Conservation (phyloP, 2,329 filamentous ascomycete species). For the Amauroascus niger region DNA sequence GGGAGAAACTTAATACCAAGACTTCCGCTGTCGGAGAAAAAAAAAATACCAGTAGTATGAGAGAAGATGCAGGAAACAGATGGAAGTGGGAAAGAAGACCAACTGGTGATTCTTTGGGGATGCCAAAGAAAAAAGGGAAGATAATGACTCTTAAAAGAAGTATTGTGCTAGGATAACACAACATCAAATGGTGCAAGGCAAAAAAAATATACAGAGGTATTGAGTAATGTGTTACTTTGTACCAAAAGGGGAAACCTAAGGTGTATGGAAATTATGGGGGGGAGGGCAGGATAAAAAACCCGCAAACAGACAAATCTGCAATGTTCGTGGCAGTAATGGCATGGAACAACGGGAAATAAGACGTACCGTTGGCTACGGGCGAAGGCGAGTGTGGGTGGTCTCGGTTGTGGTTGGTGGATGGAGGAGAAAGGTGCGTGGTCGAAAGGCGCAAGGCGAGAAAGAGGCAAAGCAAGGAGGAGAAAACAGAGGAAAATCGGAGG, state of each 20-base stretch:
- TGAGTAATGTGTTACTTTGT: background rate
- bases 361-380: slow-evolving; percentile 10
- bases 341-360: background rate
- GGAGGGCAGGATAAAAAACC: background rate
- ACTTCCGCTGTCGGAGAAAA: slow-evolving; percentile 3
- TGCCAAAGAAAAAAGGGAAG: too few species aligned
- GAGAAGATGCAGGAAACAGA: slow-evolving; percentile 8
- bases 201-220: background rate
- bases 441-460: slow-evolving; percentile 15
- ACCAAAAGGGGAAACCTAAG: background rate
- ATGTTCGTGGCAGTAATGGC: slow-evolving; percentile 8
- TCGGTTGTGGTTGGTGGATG: slow-evolving; percentile 13
- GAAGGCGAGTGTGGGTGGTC: background rate
- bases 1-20: slow-evolving; percentile 4
- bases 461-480: slow-evolving; percentile 23
- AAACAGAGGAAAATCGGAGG: slow-evolving; percentile 29
- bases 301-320: background rate
- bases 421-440: slow-evolving; percentile 19
- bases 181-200: slow-evolving; percentile 15
- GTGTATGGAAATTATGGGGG: too few species aligned
- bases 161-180: slow-evolving; percentile 13
- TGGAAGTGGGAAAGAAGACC: background rate
- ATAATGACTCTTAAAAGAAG: background rate
- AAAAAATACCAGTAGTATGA: slow-evolving; percentile 17
- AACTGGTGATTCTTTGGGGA: background rate